Evolutionary conservation across 2,329 filamentous ascomycete species (phyloP), one percentile per base, ranked within the genome.

Genomic region (Endothia cerciana): DNA sequence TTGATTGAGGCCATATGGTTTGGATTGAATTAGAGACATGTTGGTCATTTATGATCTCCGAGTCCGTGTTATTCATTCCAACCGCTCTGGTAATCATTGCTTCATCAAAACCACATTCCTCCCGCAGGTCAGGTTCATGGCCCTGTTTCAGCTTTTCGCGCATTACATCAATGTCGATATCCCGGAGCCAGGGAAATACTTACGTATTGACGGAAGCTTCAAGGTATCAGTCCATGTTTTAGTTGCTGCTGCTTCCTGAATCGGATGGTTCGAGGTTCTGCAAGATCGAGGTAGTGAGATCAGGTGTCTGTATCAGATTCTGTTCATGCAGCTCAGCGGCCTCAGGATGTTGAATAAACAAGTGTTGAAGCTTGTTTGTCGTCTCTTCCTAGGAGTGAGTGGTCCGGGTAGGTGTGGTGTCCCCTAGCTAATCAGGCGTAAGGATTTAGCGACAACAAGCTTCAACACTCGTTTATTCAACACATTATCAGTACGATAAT

Each of bases 41-140:
- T 17, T 45, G 4, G 0, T n/a, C 28, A 33, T 33, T 25, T 58
- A 51, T 51, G 3, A 17, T 43, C 28, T 4, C 25, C 17, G 15
- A 10, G 10, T 30, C 33, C n/a, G 40, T 63, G 28, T 63, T 63
- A 36, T 57, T 63, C 51, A 63, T 63, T 63, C 61, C 61, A 25
- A 25, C 33, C 49, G 49, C 60, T 56, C 15, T n/a, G 43, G 25
- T 41, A n/a, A n/a, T n/a, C n/a, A 3, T n/a, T 60, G 17, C 55
- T 41, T 8, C 19, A 8, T 25, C 28, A 30, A 13, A 25, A 19
- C 25, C 57, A 22, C 57, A 59, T 59, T 59, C 57, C 38, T 19
- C 15, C 5, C 15, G 19, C 13, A 36, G 30, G 36, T 19, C n/a
- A 55, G 10, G 47, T 25, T 25, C 30, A 36, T 36, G 55, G 36